Percentiles rank a stretch among this genome's conserved stretches.
These are phyloP conservation scores for Metschnikowia lochheadii DNA, from an alignment of 805 yeast species.

Conservation along the genomic window DNA sequence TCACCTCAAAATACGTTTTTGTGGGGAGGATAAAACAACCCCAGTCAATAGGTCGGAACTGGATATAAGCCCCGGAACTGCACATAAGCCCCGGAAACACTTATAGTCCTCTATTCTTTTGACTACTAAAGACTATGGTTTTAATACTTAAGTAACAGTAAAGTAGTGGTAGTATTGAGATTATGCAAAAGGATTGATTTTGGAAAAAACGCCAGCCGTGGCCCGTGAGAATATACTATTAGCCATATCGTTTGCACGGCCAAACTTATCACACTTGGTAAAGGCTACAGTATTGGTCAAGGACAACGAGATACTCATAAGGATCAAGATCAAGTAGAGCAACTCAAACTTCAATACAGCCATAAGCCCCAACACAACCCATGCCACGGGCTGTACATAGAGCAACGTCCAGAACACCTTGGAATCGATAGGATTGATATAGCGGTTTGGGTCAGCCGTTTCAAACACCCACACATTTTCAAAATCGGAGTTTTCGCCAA, in stretches of 20 bases:
- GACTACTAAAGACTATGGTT: too few relatives aligned
- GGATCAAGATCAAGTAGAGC: constrained; percentile 57
- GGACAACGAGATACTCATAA: constrained; percentile 67
- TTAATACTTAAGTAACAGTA: too few relatives aligned
- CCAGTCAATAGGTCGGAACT: too few relatives aligned
- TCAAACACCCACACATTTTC: constrained; percentile 85
- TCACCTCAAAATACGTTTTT: rapidly evolving
- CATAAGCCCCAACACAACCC: constrained; percentile 71
- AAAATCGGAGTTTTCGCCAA: constrained; percentile 36
- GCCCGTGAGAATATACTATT: constrained; percentile 52
- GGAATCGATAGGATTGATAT: constrained; percentile 87
- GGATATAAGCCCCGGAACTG: too few relatives aligned
- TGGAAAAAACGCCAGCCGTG: constrained; percentile 42
- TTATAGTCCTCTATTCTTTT: too few relatives aligned
- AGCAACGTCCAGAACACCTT: constrained; percentile 81
- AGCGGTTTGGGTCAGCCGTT: constrained; percentile 66
- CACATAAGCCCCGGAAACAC: too few relatives aligned
- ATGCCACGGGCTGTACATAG: constrained; percentile 69
- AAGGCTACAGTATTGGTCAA: constrained; percentile 85
- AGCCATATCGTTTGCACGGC: constrained; percentile 72
- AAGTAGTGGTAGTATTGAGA: not conserved
- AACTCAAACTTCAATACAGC: constrained; percentile 78
- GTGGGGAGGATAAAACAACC: too few relatives aligned
- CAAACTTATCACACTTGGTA: constrained; percentile 88
- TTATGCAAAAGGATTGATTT: constrained; percentile 41